Evolutionary conservation across 163 green algal genomes (phyloP).

Genomic region (Chlamydomonas reinhardtii): DNA sequence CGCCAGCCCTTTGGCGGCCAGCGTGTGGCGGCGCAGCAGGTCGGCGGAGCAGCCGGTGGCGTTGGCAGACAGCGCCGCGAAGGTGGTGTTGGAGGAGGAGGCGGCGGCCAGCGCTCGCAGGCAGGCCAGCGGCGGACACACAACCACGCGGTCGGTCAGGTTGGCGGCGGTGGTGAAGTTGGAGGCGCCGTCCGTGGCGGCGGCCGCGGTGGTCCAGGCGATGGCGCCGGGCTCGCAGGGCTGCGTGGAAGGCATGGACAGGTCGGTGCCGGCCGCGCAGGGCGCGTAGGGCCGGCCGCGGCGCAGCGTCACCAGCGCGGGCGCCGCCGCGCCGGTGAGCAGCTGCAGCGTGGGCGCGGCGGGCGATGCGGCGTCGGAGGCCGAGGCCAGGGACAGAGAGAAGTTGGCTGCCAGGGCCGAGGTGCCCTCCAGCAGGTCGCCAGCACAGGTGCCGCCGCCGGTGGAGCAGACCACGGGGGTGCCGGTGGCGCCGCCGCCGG

Average conservation of each 20-base stretch:
- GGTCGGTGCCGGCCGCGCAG: slow-evolving; percentile 16
- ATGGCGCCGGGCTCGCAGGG: slow-evolving; percentile 57
- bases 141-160: slow-evolving; percentile 55
- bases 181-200: neutral
- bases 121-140: slow-evolving; percentile 62
- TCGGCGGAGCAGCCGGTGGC: slow-evolving; percentile 41
- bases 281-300: slow-evolving; percentile 29
- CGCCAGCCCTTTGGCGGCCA: slow-evolving; percentile 56
- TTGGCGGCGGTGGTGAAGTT: slow-evolving; percentile 7
- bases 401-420: too few species aligned
- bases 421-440: too few species aligned
- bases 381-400: neutral
- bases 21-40: slow-evolving; percentile 50
- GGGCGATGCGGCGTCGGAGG: neutral
- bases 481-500: slow-evolving; percentile 32
- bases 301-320: slow-evolving; percentile 10
- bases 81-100: neutral
- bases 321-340: neutral
- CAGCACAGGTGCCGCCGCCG: neutral
- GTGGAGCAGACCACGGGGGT: neutral
- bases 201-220: slow-evolving; percentile 3
- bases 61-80: neutral
- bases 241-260: neutral
- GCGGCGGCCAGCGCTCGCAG: slow-evolving; percentile 8
- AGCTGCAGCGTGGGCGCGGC: neutral